Evolutionary conservation across 2,329 filamentous ascomycete genomes (phyloP).

Genomic region (Aureobasidium namibiae): DNA sequence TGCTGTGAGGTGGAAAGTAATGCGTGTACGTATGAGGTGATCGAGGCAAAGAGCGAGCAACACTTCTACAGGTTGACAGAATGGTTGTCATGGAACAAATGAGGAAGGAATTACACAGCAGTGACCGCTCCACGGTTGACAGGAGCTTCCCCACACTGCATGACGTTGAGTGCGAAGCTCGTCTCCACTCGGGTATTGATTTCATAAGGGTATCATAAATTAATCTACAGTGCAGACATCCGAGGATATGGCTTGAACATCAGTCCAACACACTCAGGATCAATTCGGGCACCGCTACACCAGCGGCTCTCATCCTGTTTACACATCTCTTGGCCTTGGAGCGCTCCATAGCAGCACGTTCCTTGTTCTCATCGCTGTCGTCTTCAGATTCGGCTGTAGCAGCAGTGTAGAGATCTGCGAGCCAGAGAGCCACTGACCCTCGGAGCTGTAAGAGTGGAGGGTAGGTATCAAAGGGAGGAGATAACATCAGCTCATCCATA

Average conservation of each 20-base stretch:
- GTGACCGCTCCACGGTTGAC: neutral
- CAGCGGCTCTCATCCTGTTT: neutral
- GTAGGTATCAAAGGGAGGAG: slow-evolving; percentile 62
- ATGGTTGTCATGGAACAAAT: neutral
- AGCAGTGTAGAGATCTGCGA: slow-evolving; percentile 58
- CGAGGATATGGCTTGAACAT: neutral
- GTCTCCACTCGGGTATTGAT: neutral
- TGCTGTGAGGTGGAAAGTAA: neutral
- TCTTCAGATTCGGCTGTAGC: neutral
- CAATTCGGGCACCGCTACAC: neutral
- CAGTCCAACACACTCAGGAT: neutral
- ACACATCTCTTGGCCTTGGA: neutral
- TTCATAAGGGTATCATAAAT: too few species aligned
- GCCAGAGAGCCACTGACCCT: slow-evolving; percentile 66
- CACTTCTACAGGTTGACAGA: neutral
- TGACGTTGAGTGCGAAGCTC: neutral
- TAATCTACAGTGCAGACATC: neutral
- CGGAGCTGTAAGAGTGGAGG: slow-evolving; percentile 60
- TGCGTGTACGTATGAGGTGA: neutral
- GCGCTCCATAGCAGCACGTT: neutral
- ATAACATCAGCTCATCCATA: slow-evolving; percentile 63
- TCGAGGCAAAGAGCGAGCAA: neutral
- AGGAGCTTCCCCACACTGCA: neutral
- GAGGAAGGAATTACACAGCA: neutral
- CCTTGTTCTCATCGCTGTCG: neutral